Evolutionary conservation across 768 basidiomycete species (phyloP), one percentile per base, ranked within the genome.

Genomic region (Auricularia auricula-judae): DNA sequence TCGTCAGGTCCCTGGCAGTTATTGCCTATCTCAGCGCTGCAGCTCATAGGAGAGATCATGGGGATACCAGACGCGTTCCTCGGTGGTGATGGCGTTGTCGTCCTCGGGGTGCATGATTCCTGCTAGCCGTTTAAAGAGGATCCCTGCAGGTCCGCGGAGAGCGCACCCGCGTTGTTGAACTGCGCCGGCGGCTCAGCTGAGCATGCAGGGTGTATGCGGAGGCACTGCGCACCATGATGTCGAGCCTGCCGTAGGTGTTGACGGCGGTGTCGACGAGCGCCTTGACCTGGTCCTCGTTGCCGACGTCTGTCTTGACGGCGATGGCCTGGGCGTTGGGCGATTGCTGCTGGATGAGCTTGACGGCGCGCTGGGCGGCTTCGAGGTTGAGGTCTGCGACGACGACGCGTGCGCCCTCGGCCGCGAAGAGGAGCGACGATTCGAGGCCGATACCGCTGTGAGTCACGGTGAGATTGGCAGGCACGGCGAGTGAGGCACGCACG

Each of bases 31-130:
- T 29, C 29, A 29, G 29, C 29, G 2, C 29, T 29, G 63, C 21
- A 11, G 63, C 36, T 2, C n/a, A 43, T 3, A 42, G 47, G 47
- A 18, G 47, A 18, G 7, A 5, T 8, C 4, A 16, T 47, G 39
- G 60, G 56, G 29, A 29, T 29, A 69, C 96, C 97, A 99, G 75
- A 98, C 93, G 62, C 82, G 84, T 76, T 99, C 97, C 72, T 96
- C 93, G 18, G 97, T 99, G 74, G 93, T 96, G 71, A 98, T 79
- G 12, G 96, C 97, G 72, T 93, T 87, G 72, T 97, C 96, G 70
- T 99, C 96, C 10, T 80, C 85, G 18, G 93, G 87, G 73, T 98
- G 97, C 97, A 99, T 99, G 71, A 99, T 96, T n/a, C 96, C 95
- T 86, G 67, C 61, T 29, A 29, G 29, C 29, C 29, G 29, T 29